Percentiles rank a stretch among this genome's conserved stretches.
Evolutionary conservation across 805 yeast genomes (phyloP).

Genomic region (Starmerella tilneyi): DNA sequence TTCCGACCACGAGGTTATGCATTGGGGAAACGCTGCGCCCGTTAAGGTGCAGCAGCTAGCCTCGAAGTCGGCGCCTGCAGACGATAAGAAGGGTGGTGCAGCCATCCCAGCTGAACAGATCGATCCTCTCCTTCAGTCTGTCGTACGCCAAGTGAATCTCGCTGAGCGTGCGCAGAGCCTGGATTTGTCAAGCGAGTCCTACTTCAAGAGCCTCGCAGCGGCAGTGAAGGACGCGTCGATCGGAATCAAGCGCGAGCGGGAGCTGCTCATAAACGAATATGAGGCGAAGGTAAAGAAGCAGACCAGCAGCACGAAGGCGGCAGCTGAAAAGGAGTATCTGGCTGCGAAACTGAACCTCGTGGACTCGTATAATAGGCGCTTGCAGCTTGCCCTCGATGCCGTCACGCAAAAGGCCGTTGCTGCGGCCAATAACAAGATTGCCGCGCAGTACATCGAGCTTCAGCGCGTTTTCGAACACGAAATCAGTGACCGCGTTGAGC

Average conservation of each 20-base stretch:
- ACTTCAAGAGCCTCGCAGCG: slow-evolving; percentile 13
- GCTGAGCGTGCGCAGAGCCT: slow-evolving; percentile 21
- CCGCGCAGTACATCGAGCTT: slow-evolving; percentile 56
- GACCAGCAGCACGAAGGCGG: slow-evolving; percentile 11
- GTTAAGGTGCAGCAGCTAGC: slow-evolving; percentile 10
- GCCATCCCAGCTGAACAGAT: neutral
- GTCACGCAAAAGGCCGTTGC: slow-evolving; percentile 53
- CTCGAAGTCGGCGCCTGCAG: neutral
- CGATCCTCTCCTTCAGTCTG: slow-evolving; percentile 18
- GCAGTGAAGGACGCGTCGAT: slow-evolving; percentile 18
- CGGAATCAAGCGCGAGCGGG: slow-evolving; percentile 13
- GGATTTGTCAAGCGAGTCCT: slow-evolving; percentile 14
- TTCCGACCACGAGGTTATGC: slow-evolving; percentile 20
- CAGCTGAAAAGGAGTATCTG: slow-evolving; percentile 26
- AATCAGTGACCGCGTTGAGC: slow-evolving; percentile 50
- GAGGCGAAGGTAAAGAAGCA: slow-evolving; percentile 6
- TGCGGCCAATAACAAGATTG: slow-evolving; percentile 64
- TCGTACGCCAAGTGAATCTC: slow-evolving; percentile 23
- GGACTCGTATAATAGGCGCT: slow-evolving; percentile 47
- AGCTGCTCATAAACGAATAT: slow-evolving; percentile 8
- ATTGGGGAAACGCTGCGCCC: slow-evolving; percentile 27
- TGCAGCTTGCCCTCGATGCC: slow-evolving; percentile 56
- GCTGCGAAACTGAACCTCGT: slow-evolving; percentile 47
- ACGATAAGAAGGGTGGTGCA: slow-evolving; percentile 1
- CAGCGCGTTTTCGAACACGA: slow-evolving; percentile 55